Evolutionary conservation across 2,329 filamentous ascomycete species (phyloP).

Genomic region (Cadophora sp.): DNA sequence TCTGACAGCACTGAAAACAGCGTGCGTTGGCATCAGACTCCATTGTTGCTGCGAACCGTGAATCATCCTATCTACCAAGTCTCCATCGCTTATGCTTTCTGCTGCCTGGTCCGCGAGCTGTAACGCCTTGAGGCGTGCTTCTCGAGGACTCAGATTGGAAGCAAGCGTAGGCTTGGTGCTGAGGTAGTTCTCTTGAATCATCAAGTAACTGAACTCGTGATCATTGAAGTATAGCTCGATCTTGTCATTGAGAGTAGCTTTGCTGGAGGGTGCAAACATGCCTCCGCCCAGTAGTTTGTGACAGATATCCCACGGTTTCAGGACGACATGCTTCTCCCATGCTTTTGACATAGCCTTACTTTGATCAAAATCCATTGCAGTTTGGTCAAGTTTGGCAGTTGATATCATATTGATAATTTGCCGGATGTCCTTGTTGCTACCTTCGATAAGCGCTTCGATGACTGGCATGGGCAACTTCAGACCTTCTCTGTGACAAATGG

Average conservation of each 20-base stretch:
- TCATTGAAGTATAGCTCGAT: conserved; percentile 99
- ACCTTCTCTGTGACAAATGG: conserved; percentile 91
- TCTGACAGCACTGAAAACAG: conserved; percentile 91
- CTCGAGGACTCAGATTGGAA: conserved; percentile 55
- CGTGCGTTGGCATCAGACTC: conserved; percentile 97
- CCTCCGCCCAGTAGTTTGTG: conserved; percentile 89
- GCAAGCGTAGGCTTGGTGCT: conserved; percentile 77
- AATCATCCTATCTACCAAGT: conserved; percentile 96
- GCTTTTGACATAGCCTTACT: conserved; percentile 95
- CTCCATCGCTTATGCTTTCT: conserved; percentile 95
- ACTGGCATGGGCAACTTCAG: conserved; percentile 84
- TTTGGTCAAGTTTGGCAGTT: conserved; percentile 87
- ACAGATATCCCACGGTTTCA: conserved; percentile 98
- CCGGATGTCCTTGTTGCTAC: conserved; percentile 92
- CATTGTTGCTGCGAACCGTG: conserved; percentile 98
- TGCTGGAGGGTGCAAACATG: conserved; percentile 84
- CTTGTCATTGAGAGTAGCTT: conserved; percentile 92
- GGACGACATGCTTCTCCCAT: conserved; percentile 96
- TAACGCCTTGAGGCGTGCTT: conserved; percentile 80
- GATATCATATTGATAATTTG: conserved; percentile 99
- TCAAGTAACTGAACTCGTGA: conserved; percentile 95
- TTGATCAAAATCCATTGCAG: conserved; percentile 80
- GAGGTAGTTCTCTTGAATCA: conserved; percentile 98
- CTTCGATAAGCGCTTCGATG: conserved; percentile 92
- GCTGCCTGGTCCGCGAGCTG: conserved; percentile 88